phyloP scores from a whole-genome alignment of 208 protist species.

The Leishmania tarentolae region DNA sequence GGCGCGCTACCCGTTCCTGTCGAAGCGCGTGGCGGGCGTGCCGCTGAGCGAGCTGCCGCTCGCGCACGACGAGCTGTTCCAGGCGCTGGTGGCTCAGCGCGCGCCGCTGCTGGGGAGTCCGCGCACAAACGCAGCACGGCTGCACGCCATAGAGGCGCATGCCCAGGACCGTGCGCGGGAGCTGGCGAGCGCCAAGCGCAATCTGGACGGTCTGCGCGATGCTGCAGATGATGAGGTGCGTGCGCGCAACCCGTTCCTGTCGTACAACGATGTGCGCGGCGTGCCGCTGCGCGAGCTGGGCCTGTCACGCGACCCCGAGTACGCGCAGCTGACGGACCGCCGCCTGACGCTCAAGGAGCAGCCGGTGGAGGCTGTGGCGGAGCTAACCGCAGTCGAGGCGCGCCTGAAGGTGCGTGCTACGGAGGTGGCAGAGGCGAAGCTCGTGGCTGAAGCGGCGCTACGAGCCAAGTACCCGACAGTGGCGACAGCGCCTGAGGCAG shows the following conservation, averaged over 20 bases:
- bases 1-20: conserved; percentile 57
- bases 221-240: conserved; percentile 59
- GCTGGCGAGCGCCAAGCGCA: conserved; percentile 32
- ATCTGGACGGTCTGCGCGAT: conserved; percentile 43
- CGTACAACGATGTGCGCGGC: conserved; percentile 36
- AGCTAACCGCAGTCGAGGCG: conserved; percentile 22
- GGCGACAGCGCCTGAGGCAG: conserved; percentile 5
- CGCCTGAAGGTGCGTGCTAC: conserved; percentile 19
- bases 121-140: conserved; percentile 18
- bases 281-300: conserved; percentile 54
- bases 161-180: conserved; percentile 25
- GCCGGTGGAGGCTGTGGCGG: conserved; percentile 28
- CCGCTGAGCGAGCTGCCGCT: conserved; percentile 46
- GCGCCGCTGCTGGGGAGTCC: conserved; percentile 25
- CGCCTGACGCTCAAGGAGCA: conserved; percentile 36
- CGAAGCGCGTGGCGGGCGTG: conserved; percentile 42
- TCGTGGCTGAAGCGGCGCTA: conserved; percentile 19
- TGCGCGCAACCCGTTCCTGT: conserved; percentile 60
- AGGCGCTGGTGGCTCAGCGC: conserved; percentile 26
- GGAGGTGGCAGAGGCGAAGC: conserved; percentile 32
- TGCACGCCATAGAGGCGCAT: conserved; percentile 18
- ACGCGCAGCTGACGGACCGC: conserved; percentile 15
- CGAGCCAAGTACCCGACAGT: conserved; percentile 17
- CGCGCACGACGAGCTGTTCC: conserved; percentile 29
- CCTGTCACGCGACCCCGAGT: conserved; percentile 24